These are phyloP conservation scores for Pythium utonaiense DNA, from an alignment of 352 stramenopile genomes.

Conservation along the genomic window DNA sequence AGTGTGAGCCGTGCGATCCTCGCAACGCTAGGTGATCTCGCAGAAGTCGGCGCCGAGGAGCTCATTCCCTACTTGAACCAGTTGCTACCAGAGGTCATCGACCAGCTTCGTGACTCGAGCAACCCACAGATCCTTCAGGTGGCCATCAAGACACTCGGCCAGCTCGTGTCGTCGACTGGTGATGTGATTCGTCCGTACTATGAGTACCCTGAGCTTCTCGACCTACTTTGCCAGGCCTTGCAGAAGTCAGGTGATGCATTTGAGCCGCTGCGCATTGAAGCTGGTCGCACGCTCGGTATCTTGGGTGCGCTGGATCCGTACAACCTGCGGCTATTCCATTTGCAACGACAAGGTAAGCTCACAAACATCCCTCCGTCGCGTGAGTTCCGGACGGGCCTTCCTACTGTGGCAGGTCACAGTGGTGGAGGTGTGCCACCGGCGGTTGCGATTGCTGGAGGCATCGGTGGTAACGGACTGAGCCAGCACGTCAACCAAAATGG, in stretches of 20 bases:
- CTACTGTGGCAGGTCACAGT: constrained; percentile 19
- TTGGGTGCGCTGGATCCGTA: constrained; percentile 83
- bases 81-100: constrained; percentile 83
- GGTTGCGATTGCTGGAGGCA: constrained; percentile 14
- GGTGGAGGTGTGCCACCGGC: constrained; percentile 8
- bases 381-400: constrained; percentile 52
- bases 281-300: constrained; percentile 73
- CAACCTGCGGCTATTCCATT: constrained; percentile 78
- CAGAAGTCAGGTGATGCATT: constrained; percentile 82
- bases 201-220: constrained; percentile 80
- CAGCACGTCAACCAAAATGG: constrained; percentile 5
- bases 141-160: constrained; percentile 80
- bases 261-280: constrained; percentile 72
- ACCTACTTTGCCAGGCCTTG: constrained; percentile 69
- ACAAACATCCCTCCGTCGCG: constrained; percentile 60
- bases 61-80: constrained; percentile 82
- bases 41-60: constrained; percentile 72
- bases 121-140: constrained; percentile 85
- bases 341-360: constrained; percentile 77
- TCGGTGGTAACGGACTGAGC: constrained; percentile 8
- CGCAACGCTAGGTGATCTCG: constrained; percentile 76
- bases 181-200: constrained; percentile 85
- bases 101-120: constrained; percentile 81
- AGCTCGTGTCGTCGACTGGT: constrained; percentile 78
- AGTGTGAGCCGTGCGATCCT: constrained; percentile 84